A percentile compares a stretch with the other conserved stretches of the same genome.
Evolutionary conservation across 148 eudicot genomes (phyloP).

Genomic region (Rhododendron kiyosumense): DNA sequence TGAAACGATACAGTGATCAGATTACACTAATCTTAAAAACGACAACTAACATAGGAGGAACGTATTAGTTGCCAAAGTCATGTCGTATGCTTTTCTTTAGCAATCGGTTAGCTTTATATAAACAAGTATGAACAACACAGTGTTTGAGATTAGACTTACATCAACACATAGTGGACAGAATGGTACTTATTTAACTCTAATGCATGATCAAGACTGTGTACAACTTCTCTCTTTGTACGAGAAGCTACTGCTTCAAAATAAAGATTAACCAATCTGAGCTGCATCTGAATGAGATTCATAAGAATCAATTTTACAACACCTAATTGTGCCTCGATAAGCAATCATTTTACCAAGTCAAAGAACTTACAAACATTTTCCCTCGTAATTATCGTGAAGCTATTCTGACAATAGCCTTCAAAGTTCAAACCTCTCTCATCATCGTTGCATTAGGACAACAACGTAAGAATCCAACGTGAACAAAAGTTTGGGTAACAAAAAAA

Average conservation of each 20-base stretch:
- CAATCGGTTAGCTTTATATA: neutral
- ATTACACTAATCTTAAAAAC: neutral
- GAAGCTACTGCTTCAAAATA: neutral
- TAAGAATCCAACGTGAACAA: neutral
- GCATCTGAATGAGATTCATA: neutral
- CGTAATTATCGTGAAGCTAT: neutral
- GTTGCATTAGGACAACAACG: neutral
- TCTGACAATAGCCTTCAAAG: neutral
- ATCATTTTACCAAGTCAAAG: neutral
- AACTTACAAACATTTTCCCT: neutral
- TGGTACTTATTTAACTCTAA: neutral
- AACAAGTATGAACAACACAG: neutral
- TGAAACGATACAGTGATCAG: neutral
- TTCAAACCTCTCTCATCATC: neutral
- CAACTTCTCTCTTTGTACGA: neutral
- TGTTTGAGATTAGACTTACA: neutral
- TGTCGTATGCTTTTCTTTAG: neutral
- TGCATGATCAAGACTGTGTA: neutral
- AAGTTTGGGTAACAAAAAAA: neutral
- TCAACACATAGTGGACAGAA: neutral
- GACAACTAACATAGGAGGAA: neutral
- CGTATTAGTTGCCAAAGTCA: neutral
- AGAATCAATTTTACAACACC: neutral
- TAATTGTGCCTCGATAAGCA: neutral
- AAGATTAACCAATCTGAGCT: neutral